phyloP scores from a whole-genome alignment of 306 rosid genomes.

The Amphicarpaea edgeworthii region DNA sequence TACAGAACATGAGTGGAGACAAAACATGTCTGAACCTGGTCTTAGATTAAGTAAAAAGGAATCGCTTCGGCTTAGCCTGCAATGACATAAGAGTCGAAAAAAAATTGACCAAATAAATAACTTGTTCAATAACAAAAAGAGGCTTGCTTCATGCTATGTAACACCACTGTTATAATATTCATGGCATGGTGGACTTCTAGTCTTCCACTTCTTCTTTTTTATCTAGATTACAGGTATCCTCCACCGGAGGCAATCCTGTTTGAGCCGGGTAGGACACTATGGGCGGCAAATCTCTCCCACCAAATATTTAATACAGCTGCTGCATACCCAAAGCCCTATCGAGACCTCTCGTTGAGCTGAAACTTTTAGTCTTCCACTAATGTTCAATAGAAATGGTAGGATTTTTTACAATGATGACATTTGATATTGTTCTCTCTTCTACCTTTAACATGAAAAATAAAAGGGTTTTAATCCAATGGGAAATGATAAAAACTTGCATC shows the following conservation, averaged over 20 bases:
- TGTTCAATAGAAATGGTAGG: constrained; percentile 15
- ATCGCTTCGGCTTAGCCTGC: neutral
- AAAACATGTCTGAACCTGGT: constrained; percentile 11
- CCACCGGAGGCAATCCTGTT: too few relatives aligned
- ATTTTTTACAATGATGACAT: neutral
- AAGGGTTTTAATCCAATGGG: neutral
- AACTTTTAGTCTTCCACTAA: neutral
- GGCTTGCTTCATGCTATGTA: constrained; percentile 6
- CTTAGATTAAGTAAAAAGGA: constrained; percentile 13
- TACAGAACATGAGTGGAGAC: constrained; percentile 25
- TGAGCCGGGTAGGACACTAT: too few relatives aligned
- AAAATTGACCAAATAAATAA: constrained; percentile 20
- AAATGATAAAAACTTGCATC: neutral
- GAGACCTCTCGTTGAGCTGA: too few relatives aligned
- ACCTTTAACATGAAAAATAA: neutral
- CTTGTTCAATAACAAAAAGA: constrained; percentile 19
- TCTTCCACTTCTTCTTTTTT: neutral
- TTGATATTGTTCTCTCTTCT: neutral
- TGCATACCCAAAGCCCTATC: too few relatives aligned
- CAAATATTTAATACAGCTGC: too few relatives aligned
- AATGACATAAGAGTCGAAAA: constrained; percentile 27
- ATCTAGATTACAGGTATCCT: too few relatives aligned
- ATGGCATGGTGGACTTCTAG: constrained; percentile 1
- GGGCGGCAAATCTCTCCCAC: too few relatives aligned
- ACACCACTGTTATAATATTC: constrained; percentile 30